phyloP scores from a whole-genome alignment of 257 asterid genomes.

The Salvia rosmarinus region DNA sequence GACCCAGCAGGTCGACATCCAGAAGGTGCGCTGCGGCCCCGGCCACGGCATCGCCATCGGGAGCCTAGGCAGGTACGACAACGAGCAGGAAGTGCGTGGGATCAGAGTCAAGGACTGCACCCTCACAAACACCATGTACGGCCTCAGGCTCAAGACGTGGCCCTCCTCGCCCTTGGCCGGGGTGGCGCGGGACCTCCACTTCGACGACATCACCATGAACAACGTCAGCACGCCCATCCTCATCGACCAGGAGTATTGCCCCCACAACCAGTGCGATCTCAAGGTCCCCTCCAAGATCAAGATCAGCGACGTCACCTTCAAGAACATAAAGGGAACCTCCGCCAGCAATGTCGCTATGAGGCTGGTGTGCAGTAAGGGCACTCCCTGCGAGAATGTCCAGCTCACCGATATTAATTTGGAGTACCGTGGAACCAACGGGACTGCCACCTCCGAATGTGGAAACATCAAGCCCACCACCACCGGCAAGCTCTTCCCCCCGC shows the following conservation, averaged over 20 bases:
- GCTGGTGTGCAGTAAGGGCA: constrained; percentile 39
- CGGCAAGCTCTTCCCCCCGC: constrained; percentile 37
- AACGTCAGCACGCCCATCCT: constrained; percentile 43
- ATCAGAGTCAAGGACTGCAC: constrained; percentile 40
- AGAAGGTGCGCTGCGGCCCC: constrained; percentile 45
- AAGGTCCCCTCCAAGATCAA: constrained; percentile 42
- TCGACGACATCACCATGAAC: constrained; percentile 38
- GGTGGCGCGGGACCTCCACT: constrained; percentile 33
- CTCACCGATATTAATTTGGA: constrained; percentile 38
- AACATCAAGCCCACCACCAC: constrained; percentile 42
- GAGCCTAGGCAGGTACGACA: constrained; percentile 41
- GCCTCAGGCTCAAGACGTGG: constrained; percentile 47
- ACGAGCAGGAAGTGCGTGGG: constrained; percentile 40
- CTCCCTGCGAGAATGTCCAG: constrained; percentile 45
- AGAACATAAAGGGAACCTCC: constrained; percentile 43
- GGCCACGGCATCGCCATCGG: constrained; percentile 55
- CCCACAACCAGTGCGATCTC: constrained; percentile 35
- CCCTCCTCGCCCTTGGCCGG: constrained; percentile 37
- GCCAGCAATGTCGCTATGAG: constrained; percentile 32
- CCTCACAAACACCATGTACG: constrained; percentile 38
- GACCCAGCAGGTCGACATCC: constrained; percentile 28
- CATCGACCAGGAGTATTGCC: constrained; percentile 47
- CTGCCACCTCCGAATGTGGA: constrained; percentile 39
- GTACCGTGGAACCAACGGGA: constrained; percentile 40
- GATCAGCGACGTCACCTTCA: constrained; percentile 43